These are phyloP conservation scores for Nakazawaea ambrosiae DNA, from an alignment of 805 yeast genomes.

Conservation along the genomic window DNA sequence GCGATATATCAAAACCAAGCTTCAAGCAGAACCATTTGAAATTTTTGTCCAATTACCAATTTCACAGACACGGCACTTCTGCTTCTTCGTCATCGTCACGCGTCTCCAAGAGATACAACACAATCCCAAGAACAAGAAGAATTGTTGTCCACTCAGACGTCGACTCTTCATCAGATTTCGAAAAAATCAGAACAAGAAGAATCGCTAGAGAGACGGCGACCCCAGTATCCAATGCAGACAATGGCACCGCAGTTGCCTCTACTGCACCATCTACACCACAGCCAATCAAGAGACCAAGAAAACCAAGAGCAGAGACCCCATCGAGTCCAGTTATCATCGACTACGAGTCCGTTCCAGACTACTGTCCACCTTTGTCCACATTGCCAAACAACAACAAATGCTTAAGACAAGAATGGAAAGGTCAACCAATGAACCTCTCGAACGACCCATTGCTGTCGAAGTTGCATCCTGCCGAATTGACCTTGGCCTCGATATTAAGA, in stretches of 20 bases:
- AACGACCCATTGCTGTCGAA: constrained; percentile 64
- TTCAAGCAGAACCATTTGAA: constrained; percentile 42
- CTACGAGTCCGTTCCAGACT: constrained; percentile 74
- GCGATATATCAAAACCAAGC: constrained; percentile 30
- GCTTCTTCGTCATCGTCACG: constrained; percentile 11
- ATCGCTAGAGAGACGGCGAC: constrained; percentile 31
- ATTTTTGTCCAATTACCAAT: constrained; percentile 48
- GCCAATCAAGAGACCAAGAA: constrained; percentile 28
- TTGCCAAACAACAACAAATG: constrained; percentile 68
- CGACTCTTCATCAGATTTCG: constrained; percentile 30
- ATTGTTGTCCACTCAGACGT: constrained; percentile 24
- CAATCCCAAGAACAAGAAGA: constrained; percentile 22
- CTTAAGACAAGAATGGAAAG: constrained; percentile 94
- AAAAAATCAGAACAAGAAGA: constrained; percentile 57
- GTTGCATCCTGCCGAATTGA: constrained; percentile 88
- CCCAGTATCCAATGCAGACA: constrained; percentile 12
- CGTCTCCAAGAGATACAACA: constrained; percentile 16
- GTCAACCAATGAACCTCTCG: constrained; percentile 89
- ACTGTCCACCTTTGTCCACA: constrained; percentile 61
- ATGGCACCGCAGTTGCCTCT: constrained; percentile 17
- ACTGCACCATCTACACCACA: constrained; percentile 24
- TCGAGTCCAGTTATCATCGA: constrained; percentile 45
- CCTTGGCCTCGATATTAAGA: constrained; percentile 81
- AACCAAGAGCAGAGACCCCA: constrained; percentile 32
- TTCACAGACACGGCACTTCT: constrained; percentile 12